These are phyloP conservation scores for Coleophoma cylindrospora DNA, from an alignment of 2,329 filamentous ascomycete genomes.

Conservation along the genomic window DNA sequence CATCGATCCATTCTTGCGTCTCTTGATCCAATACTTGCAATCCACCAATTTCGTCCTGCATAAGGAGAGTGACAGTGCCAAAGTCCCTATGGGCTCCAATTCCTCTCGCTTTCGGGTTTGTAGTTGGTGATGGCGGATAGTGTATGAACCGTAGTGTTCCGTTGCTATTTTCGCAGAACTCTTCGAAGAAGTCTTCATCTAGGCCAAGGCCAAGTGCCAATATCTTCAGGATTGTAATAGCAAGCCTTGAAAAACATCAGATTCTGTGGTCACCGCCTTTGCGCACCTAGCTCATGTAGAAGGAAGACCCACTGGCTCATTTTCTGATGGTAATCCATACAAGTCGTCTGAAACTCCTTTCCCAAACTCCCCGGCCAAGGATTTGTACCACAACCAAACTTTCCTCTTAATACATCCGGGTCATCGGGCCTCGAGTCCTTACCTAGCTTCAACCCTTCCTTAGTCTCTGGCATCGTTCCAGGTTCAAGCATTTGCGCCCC, in stretches of 20 bases:
- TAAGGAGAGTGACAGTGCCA: slow-evolving; percentile 5
- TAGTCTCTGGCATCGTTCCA: slow-evolving; percentile 2
- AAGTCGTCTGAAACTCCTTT: slow-evolving; percentile 1
- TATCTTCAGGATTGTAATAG: too few species aligned
- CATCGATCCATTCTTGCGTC: background rate
- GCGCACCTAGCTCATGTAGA: too few species aligned
- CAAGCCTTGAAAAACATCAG: too few species aligned
- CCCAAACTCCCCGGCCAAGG: slow-evolving; percentile 3
- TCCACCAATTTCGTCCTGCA: slow-evolving; percentile 6
- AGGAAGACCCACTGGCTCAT: too few species aligned
- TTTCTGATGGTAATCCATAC: background rate
- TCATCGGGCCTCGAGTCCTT: slow-evolving; percentile 1
- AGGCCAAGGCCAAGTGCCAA: background rate
- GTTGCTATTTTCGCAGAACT: background rate
- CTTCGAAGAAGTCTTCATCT: slow-evolving; percentile 1
- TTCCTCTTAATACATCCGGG: slow-evolving; percentile 1
- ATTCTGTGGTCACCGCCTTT: too few species aligned
- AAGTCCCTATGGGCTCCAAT: slow-evolving; percentile 7
- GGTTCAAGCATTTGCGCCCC: slow-evolving; percentile 3
- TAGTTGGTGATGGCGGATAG: slow-evolving; percentile 3
- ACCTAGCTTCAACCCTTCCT: slow-evolving; percentile 3
- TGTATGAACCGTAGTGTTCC: slow-evolving; percentile 2
- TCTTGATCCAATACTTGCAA: slow-evolving; percentile 3
- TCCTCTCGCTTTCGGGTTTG: slow-evolving; percentile 2
- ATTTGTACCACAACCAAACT: slow-evolving; percentile 5